These are phyloP conservation scores for Groenewaldozyma tartarivorans DNA, from an alignment of 805 yeast genomes.

Conservation along the genomic window DNA sequence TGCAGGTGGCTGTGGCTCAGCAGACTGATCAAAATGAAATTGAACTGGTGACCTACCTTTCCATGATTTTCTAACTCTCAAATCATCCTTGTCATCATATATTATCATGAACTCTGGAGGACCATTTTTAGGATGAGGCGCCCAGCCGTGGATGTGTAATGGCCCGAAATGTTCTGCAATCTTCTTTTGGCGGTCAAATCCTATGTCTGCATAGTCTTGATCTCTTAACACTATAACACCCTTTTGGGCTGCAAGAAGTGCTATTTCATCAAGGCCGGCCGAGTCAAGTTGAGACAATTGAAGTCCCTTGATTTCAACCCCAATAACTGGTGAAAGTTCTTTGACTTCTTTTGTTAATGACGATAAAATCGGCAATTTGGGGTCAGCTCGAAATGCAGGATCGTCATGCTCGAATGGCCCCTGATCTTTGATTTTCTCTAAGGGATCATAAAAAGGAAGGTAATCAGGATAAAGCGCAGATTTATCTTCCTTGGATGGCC, in stretches of 20 bases:
- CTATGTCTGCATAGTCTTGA: slow-evolving; percentile 41
- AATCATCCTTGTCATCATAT: slow-evolving; percentile 10
- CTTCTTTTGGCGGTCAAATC: slow-evolving; percentile 37
- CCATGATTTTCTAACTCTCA: slow-evolving; percentile 31
- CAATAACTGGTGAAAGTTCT: slow-evolving; percentile 60
- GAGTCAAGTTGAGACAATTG: slow-evolving; percentile 34
- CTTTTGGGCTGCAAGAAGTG: slow-evolving; percentile 38
- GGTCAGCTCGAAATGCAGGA: slow-evolving; percentile 24
- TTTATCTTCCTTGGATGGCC: not conserved
- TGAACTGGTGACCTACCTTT: too few relatives aligned
- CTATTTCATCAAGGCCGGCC: slow-evolving; percentile 39
- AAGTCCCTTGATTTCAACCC: slow-evolving; percentile 50
- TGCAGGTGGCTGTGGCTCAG: slow-evolving; percentile 65
- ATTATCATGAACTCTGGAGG: slow-evolving; percentile 27
- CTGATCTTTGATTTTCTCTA: not conserved
- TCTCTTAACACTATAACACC: slow-evolving; percentile 42
- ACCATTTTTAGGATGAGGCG: slow-evolving; percentile 34
- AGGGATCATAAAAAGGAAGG: not conserved
- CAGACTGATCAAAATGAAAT: slow-evolving; percentile 72
- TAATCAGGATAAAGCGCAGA: not conserved
- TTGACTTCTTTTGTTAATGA: slow-evolving; percentile 20
- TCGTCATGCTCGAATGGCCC: slow-evolving; percentile 15
- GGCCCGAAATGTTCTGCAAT: slow-evolving; percentile 66
- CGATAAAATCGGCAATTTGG: slow-evolving; percentile 21
- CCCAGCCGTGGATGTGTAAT: slow-evolving; percentile 38